These are phyloP conservation scores for Tetrapyrgos nigripes DNA, from an alignment of 1,284 basidiomycete genomes.

Conservation along the genomic window DNA sequence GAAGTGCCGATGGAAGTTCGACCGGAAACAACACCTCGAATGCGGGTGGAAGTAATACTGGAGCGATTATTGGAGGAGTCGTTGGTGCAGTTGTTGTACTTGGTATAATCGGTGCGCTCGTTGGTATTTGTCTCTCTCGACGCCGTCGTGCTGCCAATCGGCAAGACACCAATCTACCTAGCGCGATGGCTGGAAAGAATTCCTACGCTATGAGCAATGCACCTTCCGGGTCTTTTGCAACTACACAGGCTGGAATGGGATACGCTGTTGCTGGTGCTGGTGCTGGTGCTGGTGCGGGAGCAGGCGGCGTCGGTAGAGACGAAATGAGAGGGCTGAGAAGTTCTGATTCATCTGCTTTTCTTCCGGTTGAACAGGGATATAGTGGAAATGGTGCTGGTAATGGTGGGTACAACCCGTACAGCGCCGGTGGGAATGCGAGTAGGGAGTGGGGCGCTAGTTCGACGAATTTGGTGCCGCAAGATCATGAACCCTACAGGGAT, in stretches of 20 bases:
- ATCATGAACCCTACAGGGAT: constrained; percentile 50
- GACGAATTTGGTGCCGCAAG: constrained; percentile 27
- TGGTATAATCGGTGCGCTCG: constrained; percentile 18
- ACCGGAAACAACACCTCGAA: constrained; percentile 7
- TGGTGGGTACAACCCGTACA: too few relatives aligned
- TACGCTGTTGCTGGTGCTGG: not conserved
- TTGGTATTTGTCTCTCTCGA: constrained; percentile 18
- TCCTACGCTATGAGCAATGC: not conserved
- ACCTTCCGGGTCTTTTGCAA: constrained; percentile 20
- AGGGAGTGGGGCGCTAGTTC: constrained; percentile 58
- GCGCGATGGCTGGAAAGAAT: too few relatives aligned
- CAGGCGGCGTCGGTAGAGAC: constrained; percentile 18
- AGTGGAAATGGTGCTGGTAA: too few relatives aligned
- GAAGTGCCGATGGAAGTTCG: constrained; percentile 5
- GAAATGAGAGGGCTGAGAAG: constrained; percentile 31
- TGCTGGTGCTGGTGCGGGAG: not conserved
- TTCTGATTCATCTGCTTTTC: constrained; percentile 59
- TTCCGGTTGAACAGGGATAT: constrained; percentile 55
- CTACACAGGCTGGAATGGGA: constrained; percentile 4
- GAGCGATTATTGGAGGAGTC: constrained; percentile 7
- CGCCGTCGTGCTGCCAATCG: constrained; percentile 15
- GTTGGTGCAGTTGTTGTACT: constrained; percentile 15
- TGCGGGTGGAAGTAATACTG: constrained; percentile 21
- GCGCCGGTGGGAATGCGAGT: constrained; percentile 38
- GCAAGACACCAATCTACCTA: constrained; percentile 6